Evolutionary conservation across 2,329 filamentous ascomycete species (phyloP).

Genomic region (Colletotrichum cuscutae): DNA sequence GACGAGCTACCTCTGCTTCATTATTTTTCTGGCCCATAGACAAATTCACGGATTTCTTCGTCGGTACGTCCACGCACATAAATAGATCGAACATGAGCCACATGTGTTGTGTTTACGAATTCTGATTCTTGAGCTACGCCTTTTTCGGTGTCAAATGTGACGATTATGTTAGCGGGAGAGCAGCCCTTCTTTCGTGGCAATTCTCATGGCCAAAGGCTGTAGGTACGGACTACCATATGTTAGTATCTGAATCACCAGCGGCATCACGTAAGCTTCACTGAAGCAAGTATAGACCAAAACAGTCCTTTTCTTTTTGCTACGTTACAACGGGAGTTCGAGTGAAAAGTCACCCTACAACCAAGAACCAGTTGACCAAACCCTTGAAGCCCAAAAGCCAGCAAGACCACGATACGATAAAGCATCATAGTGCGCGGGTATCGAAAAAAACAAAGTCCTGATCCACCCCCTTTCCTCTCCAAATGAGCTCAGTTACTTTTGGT

Average conservation of each 20-base stretch:
- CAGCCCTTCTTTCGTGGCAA: too few relatives aligned
- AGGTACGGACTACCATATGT: not conserved
- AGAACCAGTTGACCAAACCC: conserved; percentile 10
- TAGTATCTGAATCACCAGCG: too few relatives aligned
- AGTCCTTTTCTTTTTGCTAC: not conserved
- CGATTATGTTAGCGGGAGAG: too few relatives aligned
- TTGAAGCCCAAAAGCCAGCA: conserved; percentile 15
- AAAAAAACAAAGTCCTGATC: not conserved
- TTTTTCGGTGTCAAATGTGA: too few relatives aligned
- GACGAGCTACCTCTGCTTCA: too few relatives aligned
- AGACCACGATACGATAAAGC: not conserved
- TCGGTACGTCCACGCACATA: too few relatives aligned
- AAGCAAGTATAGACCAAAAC: not conserved
- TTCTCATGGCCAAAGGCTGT: too few relatives aligned
- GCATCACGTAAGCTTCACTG: not conserved
- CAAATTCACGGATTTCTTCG: too few relatives aligned
- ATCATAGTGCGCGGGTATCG: conserved; percentile 11
- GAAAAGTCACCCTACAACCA: conserved; percentile 10
- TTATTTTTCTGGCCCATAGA: too few relatives aligned
- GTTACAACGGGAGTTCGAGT: not conserved
- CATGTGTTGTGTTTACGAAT: too few relatives aligned
- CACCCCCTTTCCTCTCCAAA: not conserved
- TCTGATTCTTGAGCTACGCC: too few relatives aligned
- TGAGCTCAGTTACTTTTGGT: not conserved
- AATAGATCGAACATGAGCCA: too few relatives aligned